Percentiles rank a stretch among this genome's conserved stretches.
phyloP scores from a whole-genome alignment of 2,329 filamentous ascomycete genomes.

The Cladosporium cucumerinum region DNA sequence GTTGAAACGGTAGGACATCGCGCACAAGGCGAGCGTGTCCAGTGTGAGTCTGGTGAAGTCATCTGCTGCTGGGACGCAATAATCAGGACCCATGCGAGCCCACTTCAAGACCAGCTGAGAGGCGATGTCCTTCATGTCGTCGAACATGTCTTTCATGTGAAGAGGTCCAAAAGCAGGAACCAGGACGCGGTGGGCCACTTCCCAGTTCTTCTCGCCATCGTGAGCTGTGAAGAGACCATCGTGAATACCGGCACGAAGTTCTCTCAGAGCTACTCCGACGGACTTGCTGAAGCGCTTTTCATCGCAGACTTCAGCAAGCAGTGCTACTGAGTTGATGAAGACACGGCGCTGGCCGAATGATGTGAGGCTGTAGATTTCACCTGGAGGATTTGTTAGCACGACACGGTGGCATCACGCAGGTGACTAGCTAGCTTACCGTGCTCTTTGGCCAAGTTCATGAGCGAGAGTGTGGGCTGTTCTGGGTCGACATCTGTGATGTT shows the following conservation, averaged over 20 bases:
- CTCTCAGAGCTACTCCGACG: constrained; percentile 47
- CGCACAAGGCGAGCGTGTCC: constrained; percentile 67
- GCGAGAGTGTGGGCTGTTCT: constrained; percentile 51
- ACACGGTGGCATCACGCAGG: not conserved
- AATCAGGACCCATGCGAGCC: constrained; percentile 49
- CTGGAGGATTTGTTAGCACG: constrained; percentile 11
- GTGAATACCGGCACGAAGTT: constrained; percentile 59
- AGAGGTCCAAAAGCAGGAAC: constrained; percentile 69
- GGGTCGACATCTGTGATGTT: constrained; percentile 63
- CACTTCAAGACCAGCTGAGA: constrained; percentile 36
- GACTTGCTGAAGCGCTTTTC: constrained; percentile 55
- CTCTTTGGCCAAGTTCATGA: constrained; percentile 49
- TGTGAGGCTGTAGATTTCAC: constrained; percentile 24
- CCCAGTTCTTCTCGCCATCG: constrained; percentile 37
- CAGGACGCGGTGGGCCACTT: constrained; percentile 51
- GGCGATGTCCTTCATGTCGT: constrained; percentile 18
- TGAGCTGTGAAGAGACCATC: constrained; percentile 65
- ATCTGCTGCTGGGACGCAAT: constrained; percentile 58
- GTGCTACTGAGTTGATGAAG: constrained; percentile 24
- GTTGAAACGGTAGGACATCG: constrained; percentile 73
- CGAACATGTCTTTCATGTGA: constrained; percentile 64
- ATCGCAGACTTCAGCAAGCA: constrained; percentile 41
- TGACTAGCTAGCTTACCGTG: constrained; percentile 19
- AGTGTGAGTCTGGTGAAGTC: constrained; percentile 72
- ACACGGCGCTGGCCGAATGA: constrained; percentile 22